Percentiles rank a stretch among this genome's conserved stretches.
These are phyloP conservation scores for Tetragonia tetragonoides DNA, from an alignment of 148 eudicot genomes.

Conservation along the genomic window DNA sequence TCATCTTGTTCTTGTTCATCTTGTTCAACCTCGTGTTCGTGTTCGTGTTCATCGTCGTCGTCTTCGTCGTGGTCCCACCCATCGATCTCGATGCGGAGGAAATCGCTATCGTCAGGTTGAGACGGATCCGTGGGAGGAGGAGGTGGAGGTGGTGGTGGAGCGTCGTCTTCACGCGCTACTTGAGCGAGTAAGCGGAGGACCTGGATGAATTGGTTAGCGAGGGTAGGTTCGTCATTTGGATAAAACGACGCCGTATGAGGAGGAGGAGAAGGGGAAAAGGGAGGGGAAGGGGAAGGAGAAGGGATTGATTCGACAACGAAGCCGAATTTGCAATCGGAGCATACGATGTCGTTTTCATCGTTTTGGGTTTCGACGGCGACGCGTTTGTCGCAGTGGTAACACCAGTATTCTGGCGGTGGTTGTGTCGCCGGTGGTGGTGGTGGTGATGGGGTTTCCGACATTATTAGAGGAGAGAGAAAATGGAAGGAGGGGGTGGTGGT, in stretches of 20 bases:
- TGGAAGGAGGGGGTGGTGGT: neutral
- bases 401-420: slow-evolving; percentile 49
- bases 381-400: slow-evolving; percentile 74
- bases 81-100: slow-evolving; percentile 60
- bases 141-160: slow-evolving; percentile 52
- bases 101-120: slow-evolving; percentile 31
- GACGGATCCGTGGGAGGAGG: slow-evolving; percentile 35
- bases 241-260: slow-evolving; percentile 15
- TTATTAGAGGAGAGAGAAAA: slow-evolving; percentile 22
- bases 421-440: slow-evolving; percentile 22
- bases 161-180: slow-evolving; percentile 65
- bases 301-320: slow-evolving; percentile 58
- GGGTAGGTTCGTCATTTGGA: slow-evolving; percentile 24
- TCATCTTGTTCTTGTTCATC: slow-evolving; percentile 12
- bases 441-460: slow-evolving; percentile 39
- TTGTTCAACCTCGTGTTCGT: slow-evolving; percentile 25
- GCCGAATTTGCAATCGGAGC: slow-evolving; percentile 73
- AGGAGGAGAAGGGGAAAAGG: neutral
- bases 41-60: slow-evolving; percentile 8
- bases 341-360: slow-evolving; percentile 53
- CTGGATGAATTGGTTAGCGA: slow-evolving; percentile 57
- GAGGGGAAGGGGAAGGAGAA: slow-evolving; percentile 8
- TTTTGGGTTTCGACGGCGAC: slow-evolving; percentile 54
- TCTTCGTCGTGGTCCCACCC: slow-evolving; percentile 44
- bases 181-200: slow-evolving; percentile 67